These are phyloP conservation scores for Tylopilus balloui DNA, from an alignment of 768 basidiomycete species.

Conservation along the genomic window DNA sequence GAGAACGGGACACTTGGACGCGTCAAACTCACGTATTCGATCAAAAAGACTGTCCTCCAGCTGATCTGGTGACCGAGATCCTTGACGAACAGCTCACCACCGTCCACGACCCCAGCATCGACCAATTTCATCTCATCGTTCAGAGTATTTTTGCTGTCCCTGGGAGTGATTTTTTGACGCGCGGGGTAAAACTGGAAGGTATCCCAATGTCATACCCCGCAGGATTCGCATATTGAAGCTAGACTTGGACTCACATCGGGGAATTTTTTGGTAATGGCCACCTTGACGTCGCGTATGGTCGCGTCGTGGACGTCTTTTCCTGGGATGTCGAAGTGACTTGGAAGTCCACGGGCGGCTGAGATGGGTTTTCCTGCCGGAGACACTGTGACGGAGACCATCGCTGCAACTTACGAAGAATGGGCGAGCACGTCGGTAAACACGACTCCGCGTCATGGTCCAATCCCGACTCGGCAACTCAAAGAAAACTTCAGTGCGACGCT, in stretches of 20 bases:
- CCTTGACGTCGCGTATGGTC: constrained; percentile 69
- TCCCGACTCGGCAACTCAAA: constrained; percentile 1
- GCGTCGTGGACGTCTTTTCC: constrained; percentile 41
- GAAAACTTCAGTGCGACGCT: background rate
- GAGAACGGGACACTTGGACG: background rate
- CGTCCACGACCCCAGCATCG: constrained; percentile 53
- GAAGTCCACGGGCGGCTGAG: constrained; percentile 47
- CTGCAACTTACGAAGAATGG: too few species aligned
- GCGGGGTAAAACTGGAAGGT: constrained; percentile 56
- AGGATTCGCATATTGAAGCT: background rate
- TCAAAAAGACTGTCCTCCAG: constrained; percentile 84
- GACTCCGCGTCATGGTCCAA: too few species aligned
- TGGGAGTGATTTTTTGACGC: constrained; percentile 70
- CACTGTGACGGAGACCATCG: constrained; percentile 55
- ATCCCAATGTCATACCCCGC: constrained; percentile 1
- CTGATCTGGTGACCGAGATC: constrained; percentile 88
- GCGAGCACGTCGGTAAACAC: too few species aligned
- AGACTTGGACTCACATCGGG: constrained; percentile 38
- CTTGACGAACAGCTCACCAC: constrained; percentile 70
- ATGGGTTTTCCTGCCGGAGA: constrained; percentile 45
- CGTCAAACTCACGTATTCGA: constrained; percentile 83
- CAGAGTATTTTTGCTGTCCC: constrained; percentile 57
- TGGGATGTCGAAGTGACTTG: constrained; percentile 45
- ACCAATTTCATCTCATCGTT: constrained; percentile 59
- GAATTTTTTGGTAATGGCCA: constrained; percentile 50